A percentile compares a stretch with the other conserved stretches of the same genome.
These are phyloP conservation scores for Trichoderma pleuroti DNA, from an alignment of 2,329 filamentous ascomycete species.

Conservation along the genomic window DNA sequence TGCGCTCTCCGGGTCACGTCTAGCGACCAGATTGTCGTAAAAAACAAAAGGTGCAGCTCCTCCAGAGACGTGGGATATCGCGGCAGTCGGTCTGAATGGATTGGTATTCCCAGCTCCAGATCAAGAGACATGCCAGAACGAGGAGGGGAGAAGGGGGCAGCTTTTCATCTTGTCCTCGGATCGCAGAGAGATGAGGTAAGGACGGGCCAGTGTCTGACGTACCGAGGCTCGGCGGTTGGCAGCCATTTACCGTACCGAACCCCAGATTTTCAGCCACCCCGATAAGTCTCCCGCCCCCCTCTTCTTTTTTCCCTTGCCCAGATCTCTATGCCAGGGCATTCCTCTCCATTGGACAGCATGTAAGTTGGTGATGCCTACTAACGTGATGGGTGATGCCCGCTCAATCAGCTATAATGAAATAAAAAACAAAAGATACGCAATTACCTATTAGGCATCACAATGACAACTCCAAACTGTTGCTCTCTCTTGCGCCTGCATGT, in stretches of 20 bases:
- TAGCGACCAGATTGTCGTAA: neutral
- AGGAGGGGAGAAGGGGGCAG: neutral
- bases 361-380: neutral
- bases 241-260: neutral
- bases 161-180: neutral
- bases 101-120: neutral
- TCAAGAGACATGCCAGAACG: neutral
- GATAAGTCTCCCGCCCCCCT: neutral
- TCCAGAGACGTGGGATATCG: neutral
- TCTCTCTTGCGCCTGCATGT: neutral
- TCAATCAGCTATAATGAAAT: no score
- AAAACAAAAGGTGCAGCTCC: neutral
- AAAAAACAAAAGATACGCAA: neutral
- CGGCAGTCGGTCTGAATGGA: neutral
- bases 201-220: slow-evolving; percentile 1
- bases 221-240: slow-evolving; percentile 13
- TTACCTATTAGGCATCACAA: no score
- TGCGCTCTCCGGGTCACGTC: neutral
- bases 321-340: neutral
- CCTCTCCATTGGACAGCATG: slow-evolving; percentile 11
- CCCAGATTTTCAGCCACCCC: slow-evolving; percentile 10
- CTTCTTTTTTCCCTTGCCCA: neutral
- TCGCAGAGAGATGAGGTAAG: neutral
- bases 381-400: neutral
- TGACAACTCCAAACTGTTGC: neutral